Conservation (phyloP, 148 eudicot genomes). For the Camellia japonica region DNA sequence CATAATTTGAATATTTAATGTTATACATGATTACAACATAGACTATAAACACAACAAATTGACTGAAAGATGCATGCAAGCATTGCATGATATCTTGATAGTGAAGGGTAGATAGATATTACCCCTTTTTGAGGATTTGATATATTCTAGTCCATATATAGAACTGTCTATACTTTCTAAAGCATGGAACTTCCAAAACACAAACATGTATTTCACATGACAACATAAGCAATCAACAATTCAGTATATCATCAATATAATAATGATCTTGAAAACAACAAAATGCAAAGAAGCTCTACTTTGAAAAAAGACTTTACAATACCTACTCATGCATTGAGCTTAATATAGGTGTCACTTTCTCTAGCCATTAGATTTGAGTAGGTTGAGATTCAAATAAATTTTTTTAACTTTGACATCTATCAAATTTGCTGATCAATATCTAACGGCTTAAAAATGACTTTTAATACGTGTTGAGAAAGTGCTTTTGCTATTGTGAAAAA, state of each 20-base stretch:
- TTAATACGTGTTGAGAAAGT: background rate
- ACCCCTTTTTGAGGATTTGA: conserved; percentile 2
- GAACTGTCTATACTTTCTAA: conserved; percentile 7
- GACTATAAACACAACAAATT: background rate
- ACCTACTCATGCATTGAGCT: background rate
- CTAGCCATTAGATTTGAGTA: background rate
- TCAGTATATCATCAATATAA: background rate
- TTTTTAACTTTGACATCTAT: too few relatives aligned
- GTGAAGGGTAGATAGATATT: background rate
- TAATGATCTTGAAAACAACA: background rate
- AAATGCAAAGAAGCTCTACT: background rate
- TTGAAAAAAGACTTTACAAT: background rate
- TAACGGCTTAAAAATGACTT: background rate
- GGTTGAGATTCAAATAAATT: background rate
- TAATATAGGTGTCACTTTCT: background rate
- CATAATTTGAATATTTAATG: background rate
- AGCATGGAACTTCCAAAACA: conserved; percentile 10
- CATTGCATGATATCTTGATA: background rate
- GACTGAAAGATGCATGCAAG: background rate
- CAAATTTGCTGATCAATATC: background rate
- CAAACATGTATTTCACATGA: background rate
- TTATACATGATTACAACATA: background rate
- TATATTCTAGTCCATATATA: background rate
- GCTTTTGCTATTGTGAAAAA: too few relatives aligned
- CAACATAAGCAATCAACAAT: background rate